Percentiles rank a stretch among this genome's conserved stretches.
Conservation (phyloP, 2,329 filamentous ascomycete genomes). For the Calonectria hongkongensis region DNA sequence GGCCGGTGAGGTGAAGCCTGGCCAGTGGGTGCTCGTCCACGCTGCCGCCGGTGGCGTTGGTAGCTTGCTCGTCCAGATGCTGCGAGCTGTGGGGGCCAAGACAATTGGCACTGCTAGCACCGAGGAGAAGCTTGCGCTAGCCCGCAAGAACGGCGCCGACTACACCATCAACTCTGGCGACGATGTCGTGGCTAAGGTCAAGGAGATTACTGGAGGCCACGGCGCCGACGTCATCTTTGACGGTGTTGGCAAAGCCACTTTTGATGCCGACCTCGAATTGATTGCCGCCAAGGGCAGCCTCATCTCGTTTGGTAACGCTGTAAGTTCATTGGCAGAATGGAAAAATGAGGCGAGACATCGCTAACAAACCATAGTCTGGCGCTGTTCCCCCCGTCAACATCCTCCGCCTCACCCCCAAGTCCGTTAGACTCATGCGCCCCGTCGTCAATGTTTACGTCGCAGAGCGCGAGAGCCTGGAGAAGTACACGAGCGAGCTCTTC, state of each 20-base stretch:
- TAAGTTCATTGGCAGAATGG: slow-evolving; percentile 60
- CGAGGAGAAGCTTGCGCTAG: slow-evolving; percentile 82
- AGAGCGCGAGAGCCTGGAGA: slow-evolving; percentile 81
- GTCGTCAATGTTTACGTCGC: slow-evolving; percentile 82
- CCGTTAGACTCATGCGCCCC: slow-evolving; percentile 85
- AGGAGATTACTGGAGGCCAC: slow-evolving; percentile 81
- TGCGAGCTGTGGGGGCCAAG: slow-evolving; percentile 82
- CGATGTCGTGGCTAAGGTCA: slow-evolving; percentile 75
- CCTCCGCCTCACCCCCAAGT: slow-evolving; percentile 80
- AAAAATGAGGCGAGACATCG: neutral
- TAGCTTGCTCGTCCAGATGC: slow-evolving; percentile 83
- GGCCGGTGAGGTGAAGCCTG: slow-evolving; percentile 82
- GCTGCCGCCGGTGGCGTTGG: slow-evolving; percentile 91
- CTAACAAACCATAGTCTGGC: slow-evolving; percentile 70
- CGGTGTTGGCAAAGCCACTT: slow-evolving; percentile 89
- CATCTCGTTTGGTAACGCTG: slow-evolving; percentile 87
- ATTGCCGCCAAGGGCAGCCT: slow-evolving; percentile 86
- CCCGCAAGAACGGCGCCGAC: slow-evolving; percentile 81
- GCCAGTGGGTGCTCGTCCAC: slow-evolving; percentile 89
- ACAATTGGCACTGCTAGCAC: slow-evolving; percentile 88
- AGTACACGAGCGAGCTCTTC: slow-evolving; percentile 83
- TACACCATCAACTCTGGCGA: slow-evolving; percentile 82
- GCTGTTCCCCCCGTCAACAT: slow-evolving; percentile 81
- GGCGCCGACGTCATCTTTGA: slow-evolving; percentile 89
- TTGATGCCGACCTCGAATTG: slow-evolving; percentile 84